Conservation (phyloP, 2,329 filamentous ascomycete genomes). For the Ophiocordyceps unilateralis region DNA sequence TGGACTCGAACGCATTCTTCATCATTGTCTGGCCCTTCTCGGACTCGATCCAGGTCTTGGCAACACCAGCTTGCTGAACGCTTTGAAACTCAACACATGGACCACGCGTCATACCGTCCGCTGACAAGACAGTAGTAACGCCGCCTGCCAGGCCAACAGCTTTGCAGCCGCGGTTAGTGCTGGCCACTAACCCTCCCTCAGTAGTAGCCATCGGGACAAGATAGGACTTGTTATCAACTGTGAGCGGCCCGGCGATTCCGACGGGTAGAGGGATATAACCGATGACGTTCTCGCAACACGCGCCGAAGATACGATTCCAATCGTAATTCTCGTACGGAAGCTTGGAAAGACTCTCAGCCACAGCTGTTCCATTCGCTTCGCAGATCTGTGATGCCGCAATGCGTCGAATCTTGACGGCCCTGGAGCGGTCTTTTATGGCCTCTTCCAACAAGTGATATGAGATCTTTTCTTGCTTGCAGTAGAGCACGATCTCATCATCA, state of each 20-base stretch:
- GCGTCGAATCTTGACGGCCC: constrained; percentile 85
- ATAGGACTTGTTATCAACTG: constrained; percentile 87
- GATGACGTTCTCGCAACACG: constrained; percentile 97
- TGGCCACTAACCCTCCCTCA: constrained; percentile 90
- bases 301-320: constrained; percentile 85
- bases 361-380: constrained; percentile 53
- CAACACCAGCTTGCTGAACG: constrained; percentile 72
- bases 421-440: constrained; percentile 75
- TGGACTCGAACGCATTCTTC: constrained; percentile 93
- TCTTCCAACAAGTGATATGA: constrained; percentile 47
- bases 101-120: constrained; percentile 93
- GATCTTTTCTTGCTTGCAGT: not conserved
- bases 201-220: constrained; percentile 98
- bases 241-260: constrained; percentile 82
- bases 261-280: constrained; percentile 88
- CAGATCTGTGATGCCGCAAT: constrained; percentile 65
- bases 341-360: constrained; percentile 62
- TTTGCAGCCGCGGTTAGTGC: constrained; percentile 84
- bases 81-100: constrained; percentile 88
- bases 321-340: constrained; percentile 86
- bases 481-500: not conserved
- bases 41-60: constrained; percentile 93
- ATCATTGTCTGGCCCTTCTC: constrained; percentile 67
- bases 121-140: constrained; percentile 77
- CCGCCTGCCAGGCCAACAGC: constrained; percentile 95